phyloP scores from a whole-genome alignment of 2,329 filamentous ascomycete species.

The Fonsecaea pugnacius region DNA sequence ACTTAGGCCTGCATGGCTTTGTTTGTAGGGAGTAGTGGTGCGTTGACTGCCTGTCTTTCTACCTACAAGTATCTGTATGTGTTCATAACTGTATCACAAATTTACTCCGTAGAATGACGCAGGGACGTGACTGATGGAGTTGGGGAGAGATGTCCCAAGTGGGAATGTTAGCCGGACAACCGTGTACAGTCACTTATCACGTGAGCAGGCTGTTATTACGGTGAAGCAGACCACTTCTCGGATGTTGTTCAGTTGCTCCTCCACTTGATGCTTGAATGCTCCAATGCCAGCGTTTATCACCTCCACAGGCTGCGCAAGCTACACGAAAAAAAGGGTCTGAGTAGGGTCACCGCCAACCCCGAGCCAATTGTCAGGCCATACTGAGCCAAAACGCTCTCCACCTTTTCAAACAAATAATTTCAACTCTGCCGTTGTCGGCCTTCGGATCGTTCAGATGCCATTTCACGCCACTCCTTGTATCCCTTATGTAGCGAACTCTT shows the following conservation, averaged over 20 bases:
- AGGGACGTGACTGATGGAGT: background rate
- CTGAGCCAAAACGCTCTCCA: conserved; percentile 10
- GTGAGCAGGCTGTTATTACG: background rate
- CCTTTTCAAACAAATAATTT: conserved; percentile 17
- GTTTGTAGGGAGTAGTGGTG: background rate
- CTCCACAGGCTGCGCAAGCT: conserved; percentile 1
- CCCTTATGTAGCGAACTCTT: conserved; percentile 1
- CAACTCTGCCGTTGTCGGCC: conserved; percentile 9
- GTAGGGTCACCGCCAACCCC: background rate
- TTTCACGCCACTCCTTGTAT: conserved; percentile 18
- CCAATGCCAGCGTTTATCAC: background rate
- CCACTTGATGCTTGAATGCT: background rate
- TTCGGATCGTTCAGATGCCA: conserved; percentile 15
- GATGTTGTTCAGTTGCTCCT: background rate
- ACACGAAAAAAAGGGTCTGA: conserved; percentile 2
- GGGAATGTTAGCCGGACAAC: background rate
- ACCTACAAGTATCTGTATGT: background rate
- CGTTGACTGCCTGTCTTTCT: background rate
- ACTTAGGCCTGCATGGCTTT: background rate
- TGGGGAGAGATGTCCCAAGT: background rate
- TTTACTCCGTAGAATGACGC: background rate
- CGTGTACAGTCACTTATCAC: background rate
- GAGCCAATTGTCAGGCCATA: background rate
- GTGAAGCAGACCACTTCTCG: conserved; percentile 2
- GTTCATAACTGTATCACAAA: background rate